Evolutionary conservation across 768 basidiomycete species (phyloP).

Genomic region (Pulveroboletus sp.): DNA sequence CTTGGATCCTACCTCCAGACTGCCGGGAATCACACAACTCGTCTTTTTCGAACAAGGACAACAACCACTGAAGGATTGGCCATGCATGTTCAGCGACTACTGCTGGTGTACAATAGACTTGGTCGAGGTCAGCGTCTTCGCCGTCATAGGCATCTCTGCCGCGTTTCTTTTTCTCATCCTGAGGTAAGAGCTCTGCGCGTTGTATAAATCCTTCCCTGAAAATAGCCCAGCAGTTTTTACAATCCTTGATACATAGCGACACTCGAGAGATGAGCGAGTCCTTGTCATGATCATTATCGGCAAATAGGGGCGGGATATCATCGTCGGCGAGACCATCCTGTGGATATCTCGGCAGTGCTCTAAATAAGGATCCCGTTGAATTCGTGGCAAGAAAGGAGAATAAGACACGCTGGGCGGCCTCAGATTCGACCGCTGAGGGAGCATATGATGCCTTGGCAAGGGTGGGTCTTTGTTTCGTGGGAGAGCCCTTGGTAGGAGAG

Average conservation of each 20-base stretch:
- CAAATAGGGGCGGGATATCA: slow-evolving; percentile 1
- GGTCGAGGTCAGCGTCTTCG: slow-evolving; percentile 23
- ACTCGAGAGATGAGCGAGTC: slow-evolving; percentile 59
- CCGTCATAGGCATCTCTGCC: slow-evolving; percentile 28
- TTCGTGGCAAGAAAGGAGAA: slow-evolving; percentile 56
- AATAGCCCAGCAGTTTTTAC: slow-evolving; percentile 60
- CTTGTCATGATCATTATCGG: slow-evolving; percentile 35
- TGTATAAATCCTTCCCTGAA: slow-evolving; percentile 52
- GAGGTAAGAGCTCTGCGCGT: slow-evolving; percentile 25
- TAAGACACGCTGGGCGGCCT: slow-evolving; percentile 51
- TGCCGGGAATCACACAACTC: slow-evolving; percentile 37
- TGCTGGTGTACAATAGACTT: slow-evolving; percentile 13
- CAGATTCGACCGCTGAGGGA: slow-evolving; percentile 43
- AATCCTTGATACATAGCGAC: slow-evolving; percentile 48
- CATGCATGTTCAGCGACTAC: slow-evolving; percentile 62
- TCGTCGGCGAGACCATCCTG: slow-evolving; percentile 11
- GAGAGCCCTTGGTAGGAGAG: slow-evolving; percentile 41
- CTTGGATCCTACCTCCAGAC: slow-evolving; percentile 23
- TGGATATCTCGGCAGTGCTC: slow-evolving; percentile 52
- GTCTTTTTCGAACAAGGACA: slow-evolving; percentile 67
- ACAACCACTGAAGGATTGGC: slow-evolving; percentile 66
- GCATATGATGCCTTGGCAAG: slow-evolving; percentile 39
- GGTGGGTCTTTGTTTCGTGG: slow-evolving; percentile 44
- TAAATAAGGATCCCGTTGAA: slow-evolving; percentile 47
- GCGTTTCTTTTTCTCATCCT: slow-evolving; percentile 30